These are phyloP conservation scores for Niveomyces coronatus DNA, from an alignment of 2,329 filamentous ascomycete genomes.

Conservation along the genomic window DNA sequence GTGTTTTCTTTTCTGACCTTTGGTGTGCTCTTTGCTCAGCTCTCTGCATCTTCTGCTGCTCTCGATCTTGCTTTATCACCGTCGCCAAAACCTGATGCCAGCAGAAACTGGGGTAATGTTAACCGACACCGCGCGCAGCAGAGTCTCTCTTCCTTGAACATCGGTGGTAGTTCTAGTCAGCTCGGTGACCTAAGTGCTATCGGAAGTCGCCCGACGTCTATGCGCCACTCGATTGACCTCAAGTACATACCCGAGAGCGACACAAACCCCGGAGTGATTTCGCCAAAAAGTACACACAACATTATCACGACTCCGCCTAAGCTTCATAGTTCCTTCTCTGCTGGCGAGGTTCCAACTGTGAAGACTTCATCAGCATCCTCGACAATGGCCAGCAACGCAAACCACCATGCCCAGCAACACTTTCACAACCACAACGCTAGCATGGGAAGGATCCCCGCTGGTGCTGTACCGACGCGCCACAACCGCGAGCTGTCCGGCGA, in stretches of 20 bases:
- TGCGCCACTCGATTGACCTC: constrained; percentile 49
- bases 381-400: constrained; percentile 34
- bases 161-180: constrained; percentile 25
- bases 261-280: constrained; percentile 30
- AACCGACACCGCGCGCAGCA: constrained; percentile 59
- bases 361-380: constrained; percentile 53
- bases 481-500: constrained; percentile 59
- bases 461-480: constrained; percentile 55
- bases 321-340: constrained; percentile 80
- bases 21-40: constrained; percentile 36
- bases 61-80: constrained; percentile 68
- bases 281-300: constrained; percentile 39
- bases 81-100: constrained; percentile 50
- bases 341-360: constrained; percentile 77
- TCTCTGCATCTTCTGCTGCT: constrained; percentile 71
- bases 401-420: constrained; percentile 52
- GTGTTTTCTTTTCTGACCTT: constrained; percentile 23
- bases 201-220: constrained; percentile 35
- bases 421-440: constrained; percentile 73
- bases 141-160: constrained; percentile 40
- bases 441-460: constrained; percentile 66
- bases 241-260: constrained; percentile 39
- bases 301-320: constrained; percentile 57
- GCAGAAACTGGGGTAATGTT: constrained; percentile 50
- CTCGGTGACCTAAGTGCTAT: constrained; percentile 36